These are phyloP conservation scores for Madurella mycetomatis DNA, from an alignment of 2,329 filamentous ascomycete species.

Conservation along the genomic window DNA sequence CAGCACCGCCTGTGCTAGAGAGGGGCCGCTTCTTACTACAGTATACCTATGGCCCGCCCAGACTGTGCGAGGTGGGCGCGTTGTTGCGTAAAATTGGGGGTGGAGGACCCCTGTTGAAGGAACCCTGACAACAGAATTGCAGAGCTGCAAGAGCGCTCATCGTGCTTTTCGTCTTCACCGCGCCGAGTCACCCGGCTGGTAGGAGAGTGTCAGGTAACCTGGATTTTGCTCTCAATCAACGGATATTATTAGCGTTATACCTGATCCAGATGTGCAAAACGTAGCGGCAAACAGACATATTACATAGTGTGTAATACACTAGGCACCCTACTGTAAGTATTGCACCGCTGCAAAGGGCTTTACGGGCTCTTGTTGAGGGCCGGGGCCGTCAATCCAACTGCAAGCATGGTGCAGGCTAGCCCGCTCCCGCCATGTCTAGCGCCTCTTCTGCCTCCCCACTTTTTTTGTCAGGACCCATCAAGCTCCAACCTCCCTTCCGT, in stretches of 20 bases:
- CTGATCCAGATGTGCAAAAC: too few relatives aligned
- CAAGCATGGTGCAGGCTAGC: slow-evolving; percentile 24
- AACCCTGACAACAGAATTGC: neutral
- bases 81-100: neutral
- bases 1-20: slow-evolving; percentile 8
- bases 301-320: too few relatives aligned
- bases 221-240: neutral
- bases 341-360: too few relatives aligned
- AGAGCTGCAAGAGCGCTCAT: neutral
- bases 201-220: neutral
- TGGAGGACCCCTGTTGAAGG: neutral
- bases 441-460: slow-evolving; percentile 26
- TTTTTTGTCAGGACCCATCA: slow-evolving; percentile 26
- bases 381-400: neutral
- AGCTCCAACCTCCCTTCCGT: slow-evolving; percentile 22
- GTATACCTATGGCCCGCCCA: neutral
- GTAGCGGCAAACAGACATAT: too few relatives aligned
- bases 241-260: too few relatives aligned
- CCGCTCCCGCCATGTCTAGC: slow-evolving; percentile 8
- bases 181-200: neutral
- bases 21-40: neutral
- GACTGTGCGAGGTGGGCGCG: slow-evolving; percentile 8
- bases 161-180: neutral
- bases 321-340: too few relatives aligned
- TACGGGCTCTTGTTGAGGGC: too few relatives aligned